Percentiles rank a stretch among this genome's conserved stretches.
phyloP scores from a whole-genome alignment of 2,329 filamentous ascomycete genomes.

The Fusarium tjaetaba region DNA sequence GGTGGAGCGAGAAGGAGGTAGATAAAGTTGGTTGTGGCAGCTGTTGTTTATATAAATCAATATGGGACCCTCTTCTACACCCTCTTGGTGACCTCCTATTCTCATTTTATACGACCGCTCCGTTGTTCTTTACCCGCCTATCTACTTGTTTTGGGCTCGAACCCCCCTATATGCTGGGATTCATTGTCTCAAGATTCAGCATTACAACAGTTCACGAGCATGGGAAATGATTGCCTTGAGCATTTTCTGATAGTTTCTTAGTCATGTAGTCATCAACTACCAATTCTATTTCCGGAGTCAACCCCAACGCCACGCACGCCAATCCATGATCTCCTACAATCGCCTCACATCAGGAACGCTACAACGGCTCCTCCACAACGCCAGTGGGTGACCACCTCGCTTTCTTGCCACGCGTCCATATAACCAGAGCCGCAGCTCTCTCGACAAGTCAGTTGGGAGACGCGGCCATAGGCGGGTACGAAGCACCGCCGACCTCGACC shows the following conservation, averaged over 20 bases:
- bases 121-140: neutral
- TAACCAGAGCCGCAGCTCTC: slow-evolving; percentile 42
- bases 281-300: neutral
- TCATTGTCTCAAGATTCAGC: neutral
- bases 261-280: neutral
- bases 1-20: slow-evolving; percentile 49
- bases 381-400: slow-evolving; percentile 45
- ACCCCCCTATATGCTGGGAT: neutral
- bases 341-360: slow-evolving; percentile 4
- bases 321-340: neutral
- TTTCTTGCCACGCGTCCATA: slow-evolving; percentile 45
- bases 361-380: slow-evolving; percentile 45
- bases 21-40: neutral
- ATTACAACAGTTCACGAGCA: neutral
- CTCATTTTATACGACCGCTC: neutral
- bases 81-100: too few relatives aligned
- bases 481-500: slow-evolving; percentile 67
- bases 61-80: neutral
- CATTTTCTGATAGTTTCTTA: neutral
- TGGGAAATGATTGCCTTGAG: neutral
- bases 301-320: slow-evolving; percentile 9
- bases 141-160: neutral
- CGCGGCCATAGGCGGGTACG: slow-evolving; percentile 72
- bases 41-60: neutral
- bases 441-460: slow-evolving; percentile 53